phyloP scores from a whole-genome alignment of 2,329 filamentous ascomycete genomes.

The Diaporthe velutina region DNA sequence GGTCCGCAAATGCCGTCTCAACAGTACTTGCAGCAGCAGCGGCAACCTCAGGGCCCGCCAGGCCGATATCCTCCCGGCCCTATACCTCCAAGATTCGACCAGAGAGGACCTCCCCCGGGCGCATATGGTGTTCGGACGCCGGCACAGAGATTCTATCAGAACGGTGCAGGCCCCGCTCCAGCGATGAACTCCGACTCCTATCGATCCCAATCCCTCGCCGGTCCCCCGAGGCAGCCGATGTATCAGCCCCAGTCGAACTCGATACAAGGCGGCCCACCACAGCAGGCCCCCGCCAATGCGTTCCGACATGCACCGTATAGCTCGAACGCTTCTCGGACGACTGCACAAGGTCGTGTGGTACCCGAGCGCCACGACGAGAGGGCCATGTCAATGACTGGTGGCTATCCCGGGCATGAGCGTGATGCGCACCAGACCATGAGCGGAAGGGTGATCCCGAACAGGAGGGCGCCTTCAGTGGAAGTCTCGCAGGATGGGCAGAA shows the following conservation, averaged over 20 bases:
- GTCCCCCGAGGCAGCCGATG: constrained; percentile 78
- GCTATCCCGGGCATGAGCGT: constrained; percentile 74
- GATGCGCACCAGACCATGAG: constrained; percentile 93
- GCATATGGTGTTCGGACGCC: constrained; percentile 58
- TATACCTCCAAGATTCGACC: constrained; percentile 71
- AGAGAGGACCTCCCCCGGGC: constrained; percentile 64
- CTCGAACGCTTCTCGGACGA: constrained; percentile 78
- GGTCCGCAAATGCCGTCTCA: constrained; percentile 60
- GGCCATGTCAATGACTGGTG: constrained; percentile 95
- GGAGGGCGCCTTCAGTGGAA: constrained; percentile 54
- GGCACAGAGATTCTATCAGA: constrained; percentile 71
- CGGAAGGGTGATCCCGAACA: constrained; percentile 88
- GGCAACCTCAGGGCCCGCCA: constrained; percentile 56
- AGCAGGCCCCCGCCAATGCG: constrained; percentile 75
- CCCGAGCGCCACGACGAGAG: constrained; percentile 93
- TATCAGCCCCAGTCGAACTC: constrained; percentile 67
- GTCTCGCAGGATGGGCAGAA: constrained; percentile 47
- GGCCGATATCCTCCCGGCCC: constrained; percentile 63
- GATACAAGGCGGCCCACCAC: constrained; percentile 58
- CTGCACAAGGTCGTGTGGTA: constrained; percentile 90
- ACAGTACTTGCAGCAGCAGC: constrained; percentile 63
- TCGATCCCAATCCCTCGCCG: constrained; percentile 93
- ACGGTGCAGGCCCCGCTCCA: constrained; percentile 69
- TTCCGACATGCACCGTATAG: constrained; percentile 85
- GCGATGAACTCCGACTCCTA: constrained; percentile 88